Conservation (phyloP, 192 early-diverging fungal genomes). For the Cladochytrium replicatum region DNA sequence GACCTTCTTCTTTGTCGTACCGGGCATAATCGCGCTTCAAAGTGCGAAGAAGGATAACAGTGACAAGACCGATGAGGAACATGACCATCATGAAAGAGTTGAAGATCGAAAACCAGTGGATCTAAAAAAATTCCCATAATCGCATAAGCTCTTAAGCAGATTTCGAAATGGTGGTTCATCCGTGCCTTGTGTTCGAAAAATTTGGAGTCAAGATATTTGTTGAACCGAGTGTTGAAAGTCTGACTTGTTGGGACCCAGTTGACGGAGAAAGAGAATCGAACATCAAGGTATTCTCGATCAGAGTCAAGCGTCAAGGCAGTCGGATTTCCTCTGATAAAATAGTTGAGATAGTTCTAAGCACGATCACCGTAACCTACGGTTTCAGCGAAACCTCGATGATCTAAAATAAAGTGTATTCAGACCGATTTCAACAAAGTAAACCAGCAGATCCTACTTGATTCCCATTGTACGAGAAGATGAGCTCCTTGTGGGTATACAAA, state of each 20-base stretch:
- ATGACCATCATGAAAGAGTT: slow-evolving; percentile 92
- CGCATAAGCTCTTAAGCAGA: too few species aligned
- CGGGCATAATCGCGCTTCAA: slow-evolving; percentile 87
- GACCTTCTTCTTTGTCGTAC: slow-evolving; percentile 67
- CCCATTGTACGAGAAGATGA: slow-evolving; percentile 52
- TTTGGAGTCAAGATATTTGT: slow-evolving; percentile 65
- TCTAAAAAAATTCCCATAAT: too few species aligned
- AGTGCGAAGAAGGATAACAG: slow-evolving; percentile 77
- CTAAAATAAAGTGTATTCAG: slow-evolving; percentile 11
- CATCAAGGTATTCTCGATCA: too few species aligned
- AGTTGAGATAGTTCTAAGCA: slow-evolving; percentile 25
- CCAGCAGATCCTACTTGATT: slow-evolving; percentile 29
- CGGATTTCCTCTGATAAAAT: not conserved
- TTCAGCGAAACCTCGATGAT: slow-evolving; percentile 42
- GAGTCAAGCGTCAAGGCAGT: not conserved
- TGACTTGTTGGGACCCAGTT: slow-evolving; percentile 42
- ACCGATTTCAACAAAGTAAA: not conserved
- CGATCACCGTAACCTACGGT: slow-evolving; percentile 19
- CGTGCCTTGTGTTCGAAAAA: slow-evolving; percentile 79
- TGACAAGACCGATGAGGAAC: slow-evolving; percentile 85
- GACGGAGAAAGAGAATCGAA: slow-evolving; percentile 69
- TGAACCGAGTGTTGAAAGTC: slow-evolving; percentile 69
- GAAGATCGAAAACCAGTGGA: slow-evolving; percentile 91
- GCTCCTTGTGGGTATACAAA: slow-evolving; percentile 52
- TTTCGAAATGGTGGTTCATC: not conserved